Evolutionary conservation across 2,329 filamentous ascomycete species (phyloP).

Genomic region (Myriosclerotinia duriaeana): DNA sequence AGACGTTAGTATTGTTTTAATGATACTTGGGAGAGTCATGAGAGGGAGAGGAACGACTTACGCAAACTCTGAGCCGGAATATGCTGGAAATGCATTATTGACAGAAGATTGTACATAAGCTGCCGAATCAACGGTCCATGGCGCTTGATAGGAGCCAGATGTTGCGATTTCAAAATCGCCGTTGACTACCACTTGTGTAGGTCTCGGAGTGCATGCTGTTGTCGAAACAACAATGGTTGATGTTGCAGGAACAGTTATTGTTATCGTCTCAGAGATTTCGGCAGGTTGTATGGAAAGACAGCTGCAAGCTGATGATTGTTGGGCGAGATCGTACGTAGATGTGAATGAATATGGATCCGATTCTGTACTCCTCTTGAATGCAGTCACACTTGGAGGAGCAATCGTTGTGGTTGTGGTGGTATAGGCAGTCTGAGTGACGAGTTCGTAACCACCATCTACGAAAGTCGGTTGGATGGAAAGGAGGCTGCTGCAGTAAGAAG

Average conservation of each 20-base stretch:
- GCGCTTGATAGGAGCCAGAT: not conserved
- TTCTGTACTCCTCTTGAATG: not conserved
- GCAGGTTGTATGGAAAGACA: slow-evolving; percentile 2
- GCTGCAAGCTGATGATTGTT: slow-evolving; percentile 14
- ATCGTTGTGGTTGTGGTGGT: slow-evolving; percentile 2
- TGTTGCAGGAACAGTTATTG: not conserved
- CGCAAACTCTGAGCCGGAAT: not conserved
- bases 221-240: not conserved
- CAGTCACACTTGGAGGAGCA: not conserved
- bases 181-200: slow-evolving; percentile 6
- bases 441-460: not conserved
- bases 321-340: slow-evolving; percentile 1
- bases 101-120: not conserved
- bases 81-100: not conserved
- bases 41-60: not conserved
- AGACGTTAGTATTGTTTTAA: not conserved
- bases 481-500: slow-evolving; percentile 9
- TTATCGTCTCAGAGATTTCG: slow-evolving; percentile 4
- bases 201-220: not conserved
- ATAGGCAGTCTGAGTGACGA: not conserved
- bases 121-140: not conserved
- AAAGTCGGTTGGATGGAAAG: slow-evolving; percentile 9
- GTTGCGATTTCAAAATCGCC: slow-evolving; percentile 4
- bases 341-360: not conserved
- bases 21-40: too few relatives aligned